Conservation (phyloP, 164 flowering plant species). For the Tetracentron sinense region DNA sequence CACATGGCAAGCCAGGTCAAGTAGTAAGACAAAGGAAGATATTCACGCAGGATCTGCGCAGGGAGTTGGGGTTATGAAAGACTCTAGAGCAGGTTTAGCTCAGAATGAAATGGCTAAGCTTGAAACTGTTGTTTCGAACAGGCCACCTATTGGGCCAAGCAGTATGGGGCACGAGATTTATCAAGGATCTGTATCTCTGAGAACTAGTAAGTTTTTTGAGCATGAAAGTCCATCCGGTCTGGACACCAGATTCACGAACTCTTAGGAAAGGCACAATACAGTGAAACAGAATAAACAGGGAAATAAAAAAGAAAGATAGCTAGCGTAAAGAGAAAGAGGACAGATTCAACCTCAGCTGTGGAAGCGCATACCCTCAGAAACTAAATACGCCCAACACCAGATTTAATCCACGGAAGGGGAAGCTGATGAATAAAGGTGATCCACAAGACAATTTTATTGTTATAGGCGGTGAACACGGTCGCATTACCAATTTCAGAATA, state of each 20-base stretch:
- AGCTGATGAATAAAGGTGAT: conserved; percentile 37
- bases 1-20: conserved; percentile 25
- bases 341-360: conserved; percentile 33
- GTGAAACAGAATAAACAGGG: conserved; percentile 37
- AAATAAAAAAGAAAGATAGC: conserved; percentile 45
- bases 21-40: conserved; percentile 22
- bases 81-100: conserved; percentile 37
- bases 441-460: conserved; percentile 23
- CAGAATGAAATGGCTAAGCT: conserved; percentile 49
- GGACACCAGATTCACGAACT: conserved; percentile 68
- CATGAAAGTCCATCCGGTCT: conserved; percentile 77
- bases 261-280: conserved; percentile 52
- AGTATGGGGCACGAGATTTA: conserved; percentile 45
- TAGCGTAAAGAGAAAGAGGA: conserved; percentile 59
- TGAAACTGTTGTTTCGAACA: conserved; percentile 39
- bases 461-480: conserved; percentile 31
- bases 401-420: conserved; percentile 47
- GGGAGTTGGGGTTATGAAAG: conserved; percentile 36
- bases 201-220: conserved; percentile 55
- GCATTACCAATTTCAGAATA: conserved; percentile 25
- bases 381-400: conserved; percentile 28
- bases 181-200: conserved; percentile 60
- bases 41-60: conserved; percentile 51
- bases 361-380: conserved; percentile 42
- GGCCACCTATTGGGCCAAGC: conserved; percentile 57